Evolutionary conservation across 1,284 basidiomycete species (phyloP), one percentile per base, ranked within the genome.

Genomic region (Cryptococcus sp.): DNA sequence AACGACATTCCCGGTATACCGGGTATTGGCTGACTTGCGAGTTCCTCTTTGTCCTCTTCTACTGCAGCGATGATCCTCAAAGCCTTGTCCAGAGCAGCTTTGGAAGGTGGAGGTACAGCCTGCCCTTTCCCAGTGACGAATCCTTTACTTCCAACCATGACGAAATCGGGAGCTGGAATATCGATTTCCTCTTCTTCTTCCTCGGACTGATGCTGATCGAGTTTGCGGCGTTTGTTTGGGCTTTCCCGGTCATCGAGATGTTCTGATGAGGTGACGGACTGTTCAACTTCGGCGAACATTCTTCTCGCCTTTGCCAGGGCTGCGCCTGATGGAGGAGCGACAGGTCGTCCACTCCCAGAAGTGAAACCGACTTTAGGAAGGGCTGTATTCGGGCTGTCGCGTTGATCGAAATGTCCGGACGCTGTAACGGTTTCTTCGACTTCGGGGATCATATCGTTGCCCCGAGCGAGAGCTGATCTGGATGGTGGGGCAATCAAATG

Each of bases 291-390:
- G 7, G 45, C 45, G 36, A 64, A 59, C 4, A 72, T 46, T 47
- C 58, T 59, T 3, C 48, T 53, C 2, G 63, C 67, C 43, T 54
- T 57, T 1, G 49, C 55, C 37, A 69, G 43, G 2, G 65, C 54
- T 7, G 48, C 44, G 13, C 31, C 46, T 13, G 59, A 63, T 21
- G 59, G 60, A 3, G 57, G 53, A 18, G 59, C 46, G 3, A 63
- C 45, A 21, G 48, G 23, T 10, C 28, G 21, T 2, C 60, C 60
- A 16, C 34, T 46, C 25, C 58, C 60, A 10, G 62, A 60, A 14
- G 48, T 58, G 56, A 64, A 64, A 9, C 50, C 47, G 14, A 7
- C 36, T 39, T 5, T 39, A 5, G 36, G 16, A 4, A 39, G 36
- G 7, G 18, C 14, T 7, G 7, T n/a, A 39, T 5, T 19, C 5